Percentiles rank a stretch among this genome's conserved stretches.
phyloP scores from a whole-genome alignment of 2,329 filamentous ascomycete genomes.

The Aureobasidium sp. region DNA sequence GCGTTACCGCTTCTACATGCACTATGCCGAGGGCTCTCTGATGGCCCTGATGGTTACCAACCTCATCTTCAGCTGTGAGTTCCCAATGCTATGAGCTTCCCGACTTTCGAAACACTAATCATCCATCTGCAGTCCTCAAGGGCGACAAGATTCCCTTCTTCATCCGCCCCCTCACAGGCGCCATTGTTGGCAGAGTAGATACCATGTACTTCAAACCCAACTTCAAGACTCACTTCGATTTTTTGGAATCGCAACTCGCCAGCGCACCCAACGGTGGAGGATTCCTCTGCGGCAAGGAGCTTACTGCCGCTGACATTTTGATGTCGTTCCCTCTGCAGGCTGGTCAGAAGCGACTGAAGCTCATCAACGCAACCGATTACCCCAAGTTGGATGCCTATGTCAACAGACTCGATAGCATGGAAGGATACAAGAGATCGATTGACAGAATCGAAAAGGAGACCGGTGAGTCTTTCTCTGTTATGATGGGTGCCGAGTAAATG shows the following conservation, averaged over 20 bases:
- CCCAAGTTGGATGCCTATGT: conserved; percentile 43
- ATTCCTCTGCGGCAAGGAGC: conserved; percentile 42
- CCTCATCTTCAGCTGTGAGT: conserved; percentile 53
- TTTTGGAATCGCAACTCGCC: conserved; percentile 44
- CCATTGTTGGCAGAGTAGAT: conserved; percentile 46
- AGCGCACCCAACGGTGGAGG: conserved; percentile 42
- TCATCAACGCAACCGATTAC: conserved; percentile 37
- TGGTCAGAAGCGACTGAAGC: conserved; percentile 26
- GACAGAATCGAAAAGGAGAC: conserved; percentile 42
- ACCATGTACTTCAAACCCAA: conserved; percentile 40
- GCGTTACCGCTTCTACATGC: conserved; percentile 62
- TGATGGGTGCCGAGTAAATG: background rate
- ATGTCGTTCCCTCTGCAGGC: conserved; percentile 46
- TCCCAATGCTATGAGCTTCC: too few species aligned
- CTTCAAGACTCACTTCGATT: conserved; percentile 41
- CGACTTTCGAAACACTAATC: background rate
- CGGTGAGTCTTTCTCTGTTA: conserved; percentile 23
- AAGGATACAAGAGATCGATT: conserved; percentile 42
- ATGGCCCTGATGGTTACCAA: conserved; percentile 64
- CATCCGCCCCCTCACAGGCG: conserved; percentile 55
- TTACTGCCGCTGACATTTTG: conserved; percentile 48
- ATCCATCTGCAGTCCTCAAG: conserved; percentile 13
- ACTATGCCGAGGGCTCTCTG: conserved; percentile 78
- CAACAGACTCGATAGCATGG: conserved; percentile 37
- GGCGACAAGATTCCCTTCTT: conserved; percentile 54